phyloP scores from a whole-genome alignment of 805 yeast species.

The Zygosaccharomyces bisporus region DNA sequence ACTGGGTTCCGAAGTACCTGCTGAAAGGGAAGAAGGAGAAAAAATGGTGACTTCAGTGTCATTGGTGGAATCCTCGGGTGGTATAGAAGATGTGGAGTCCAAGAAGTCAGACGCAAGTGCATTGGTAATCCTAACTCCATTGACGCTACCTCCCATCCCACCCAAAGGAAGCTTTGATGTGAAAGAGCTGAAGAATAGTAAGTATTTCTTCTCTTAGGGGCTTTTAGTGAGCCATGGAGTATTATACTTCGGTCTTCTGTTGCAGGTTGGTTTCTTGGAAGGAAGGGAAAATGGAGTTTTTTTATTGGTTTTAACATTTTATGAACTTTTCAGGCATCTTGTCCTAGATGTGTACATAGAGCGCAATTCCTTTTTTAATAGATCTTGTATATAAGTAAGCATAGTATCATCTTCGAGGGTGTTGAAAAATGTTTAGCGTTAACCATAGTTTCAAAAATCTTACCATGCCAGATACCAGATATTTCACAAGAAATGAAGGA shows the following conservation, averaged over 20 bases:
- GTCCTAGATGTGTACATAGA: neutral
- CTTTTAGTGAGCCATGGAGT: neutral
- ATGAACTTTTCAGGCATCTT: neutral
- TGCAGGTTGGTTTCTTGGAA: neutral
- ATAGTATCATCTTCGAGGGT: neutral
- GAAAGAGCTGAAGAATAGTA: slow-evolving; percentile 60
- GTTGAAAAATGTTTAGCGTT: neutral
- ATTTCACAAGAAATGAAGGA: too few species aligned
- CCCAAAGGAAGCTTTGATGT: slow-evolving; percentile 83
- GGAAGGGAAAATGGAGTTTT: neutral
- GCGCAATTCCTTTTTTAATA: neutral
- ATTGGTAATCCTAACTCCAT: slow-evolving; percentile 53
- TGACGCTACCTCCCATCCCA: slow-evolving; percentile 70
- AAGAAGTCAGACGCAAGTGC: slow-evolving; percentile 27
- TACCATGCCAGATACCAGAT: too few species aligned
- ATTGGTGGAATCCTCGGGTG: slow-evolving; percentile 40
- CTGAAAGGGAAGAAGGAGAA: slow-evolving; percentile 46
- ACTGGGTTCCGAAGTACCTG: slow-evolving; percentile 50
- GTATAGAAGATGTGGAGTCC: slow-evolving; percentile 23
- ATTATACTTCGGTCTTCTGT: neutral
- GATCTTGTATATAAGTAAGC: slow-evolving; percentile 6
- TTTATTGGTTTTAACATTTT: slow-evolving; percentile 5
- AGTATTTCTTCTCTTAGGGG: slow-evolving; percentile 62
- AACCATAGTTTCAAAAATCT: too few species aligned
- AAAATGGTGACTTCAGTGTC: slow-evolving; percentile 69